Evolutionary conservation across 257 asterid species (phyloP), one percentile per base, ranked within the genome.

Genomic region (Nicotiana knightiana): DNA sequence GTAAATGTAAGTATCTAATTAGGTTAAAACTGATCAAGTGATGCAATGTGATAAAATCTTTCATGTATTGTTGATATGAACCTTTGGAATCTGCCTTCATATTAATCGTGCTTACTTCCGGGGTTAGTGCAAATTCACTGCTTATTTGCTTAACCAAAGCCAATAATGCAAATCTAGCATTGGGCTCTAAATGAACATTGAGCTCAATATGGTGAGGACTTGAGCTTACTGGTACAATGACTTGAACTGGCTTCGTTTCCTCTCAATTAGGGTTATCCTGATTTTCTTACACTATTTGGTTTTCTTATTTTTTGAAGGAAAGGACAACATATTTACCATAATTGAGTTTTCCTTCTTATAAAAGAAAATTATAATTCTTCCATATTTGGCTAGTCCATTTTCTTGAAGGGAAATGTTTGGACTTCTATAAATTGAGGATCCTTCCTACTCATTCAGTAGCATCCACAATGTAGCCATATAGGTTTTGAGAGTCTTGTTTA

Each of bases 121-220:
- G 92, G 63, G 90, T 30, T 81, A 87, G 84, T 17, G 92, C 87
- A 62, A 89, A 79, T 63, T 91, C 92, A 11, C 83, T 87, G 83
- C 92, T 91, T 66, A 93, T 91, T 68, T 91, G 89, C 86, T 93
- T 91, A 79, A 92, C 94, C 65, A 92, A 82, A 64, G 97, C 89
- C 82, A 93, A 91, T 75, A 93, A 78, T 82, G 97, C 97, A 83
- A 90, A 90, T 76, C 84, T 89, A 59, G 92, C 90, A 84, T 91
- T 91, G 7, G 91, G 85, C 88, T 93, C 96, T 12, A 82, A 64
- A 88, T 85, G 83, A 5, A 92, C 94, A 65, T 93, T 92, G 78
- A 93, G 92, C 84, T 91, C 98, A 65, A 91, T 83, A 66, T 93
- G 98, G 88, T 93, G 96, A 83, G 90, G 93, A 82, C 96, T 93